Evolutionary conservation across 1,284 basidiomycete species (phyloP).

Genomic region (Cutaneotrichosporon mucoides): DNA sequence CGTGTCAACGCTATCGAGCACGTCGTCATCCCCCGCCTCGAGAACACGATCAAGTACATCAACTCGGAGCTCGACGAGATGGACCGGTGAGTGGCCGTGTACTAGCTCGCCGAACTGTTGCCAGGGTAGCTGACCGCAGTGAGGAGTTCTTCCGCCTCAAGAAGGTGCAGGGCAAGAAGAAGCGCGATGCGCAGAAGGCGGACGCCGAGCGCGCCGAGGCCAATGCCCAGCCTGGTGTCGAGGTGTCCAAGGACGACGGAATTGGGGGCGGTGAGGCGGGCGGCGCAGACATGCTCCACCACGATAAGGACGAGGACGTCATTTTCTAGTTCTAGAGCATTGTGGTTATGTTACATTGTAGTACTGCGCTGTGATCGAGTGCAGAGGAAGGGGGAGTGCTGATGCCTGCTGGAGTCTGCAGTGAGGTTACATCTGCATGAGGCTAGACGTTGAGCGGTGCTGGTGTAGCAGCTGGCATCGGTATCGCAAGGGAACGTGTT

Average conservation of each 20-base stretch:
- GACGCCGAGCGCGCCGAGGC: slow-evolving; percentile 27
- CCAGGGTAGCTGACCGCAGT: slow-evolving; percentile 18
- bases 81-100: slow-evolving; percentile 60
- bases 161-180: slow-evolving; percentile 97
- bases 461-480: too few species aligned
- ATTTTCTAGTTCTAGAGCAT: slow-evolving; percentile 61
- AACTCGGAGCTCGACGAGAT: slow-evolving; percentile 95
- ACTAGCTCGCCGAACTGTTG: background rate
- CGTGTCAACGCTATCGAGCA: slow-evolving; percentile 99
- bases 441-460: too few species aligned
- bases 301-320: slow-evolving; percentile 78
- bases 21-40: slow-evolving; percentile 89
- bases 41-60: slow-evolving; percentile 97
- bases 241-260: slow-evolving; percentile 46
- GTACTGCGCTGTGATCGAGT: background rate
- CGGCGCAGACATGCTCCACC: slow-evolving; percentile 64
- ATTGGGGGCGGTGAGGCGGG: slow-evolving; percentile 43
- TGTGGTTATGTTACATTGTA: background rate
- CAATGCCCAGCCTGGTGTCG: slow-evolving; percentile 32
- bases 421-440: background rate
- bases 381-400: background rate
- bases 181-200: slow-evolving; percentile 58
- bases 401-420: background rate
- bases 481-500: background rate
- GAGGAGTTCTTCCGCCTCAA: slow-evolving; percentile 96